Base-by-base conservation (phyloP, 768 basidiomycete genomes). In the Strobilomyces dryophilus region DNA sequence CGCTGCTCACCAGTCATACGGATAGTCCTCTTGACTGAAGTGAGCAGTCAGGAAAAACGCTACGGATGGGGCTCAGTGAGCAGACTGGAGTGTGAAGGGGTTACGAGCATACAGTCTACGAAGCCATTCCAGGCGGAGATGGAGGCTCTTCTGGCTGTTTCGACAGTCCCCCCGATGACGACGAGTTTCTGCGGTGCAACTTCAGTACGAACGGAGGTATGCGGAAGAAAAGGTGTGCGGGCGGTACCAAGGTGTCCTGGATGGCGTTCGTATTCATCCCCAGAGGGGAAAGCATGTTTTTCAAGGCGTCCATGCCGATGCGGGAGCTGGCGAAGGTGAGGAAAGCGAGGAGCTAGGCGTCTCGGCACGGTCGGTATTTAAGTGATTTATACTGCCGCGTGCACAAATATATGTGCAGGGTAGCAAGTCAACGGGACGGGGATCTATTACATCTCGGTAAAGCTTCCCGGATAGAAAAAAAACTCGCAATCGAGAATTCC, bases 21-120 rank as follows among this genome's bases (percentile, higher is more conserved):
- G 88, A 57, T 89, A 91, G 62, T 92, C 91, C 57, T 92, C 90
- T 60, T 91, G 85, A 59, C 82, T 88, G 61, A 93, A 93, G 63
- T 91, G 89, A 0, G 91, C 90, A 6, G 91, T 93, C 56, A 92
- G 76, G 77, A 90, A 92, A 76, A 93, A 93, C 0, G 90, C 89
- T 70, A 47, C 11, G 84, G 55, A 12, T 42, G 17, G 12, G 42
- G 26, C 39, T 69, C 15, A 66, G 62, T 10, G 15, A 31, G 4
- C 27, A 14, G 8, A 46, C 10, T 31, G 3, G 26, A 26, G 5
- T 27, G 41, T 12, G 15, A 50, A 31, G 55, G 43, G 34, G 26
- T 26, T 14, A 14, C 0, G 27, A 39, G 26, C 57, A 37, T 54
- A 92, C 90, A 92, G 67, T 92, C 91, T 5, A 93, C 79, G 64